Evolutionary conservation across 176 grass and related monocot genomes (phyloP), one percentile per base, ranked within the genome.

Genomic region (Ampelocalamus luodianensis): DNA sequence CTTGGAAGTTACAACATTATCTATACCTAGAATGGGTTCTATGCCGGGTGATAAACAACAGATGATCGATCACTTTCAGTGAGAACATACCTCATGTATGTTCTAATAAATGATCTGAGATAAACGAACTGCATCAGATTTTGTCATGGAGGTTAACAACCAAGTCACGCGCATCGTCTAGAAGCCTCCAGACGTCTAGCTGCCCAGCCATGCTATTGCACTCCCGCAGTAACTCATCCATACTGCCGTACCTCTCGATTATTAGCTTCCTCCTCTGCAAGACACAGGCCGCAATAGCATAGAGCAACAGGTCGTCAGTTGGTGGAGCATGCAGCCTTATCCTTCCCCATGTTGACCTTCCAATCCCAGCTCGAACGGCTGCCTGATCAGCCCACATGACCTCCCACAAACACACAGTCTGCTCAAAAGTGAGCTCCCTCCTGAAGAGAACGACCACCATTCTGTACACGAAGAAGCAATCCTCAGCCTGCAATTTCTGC

Each of bases 371-470:
- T 64, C 93, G 85, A 68, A 98, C 89, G 6, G 96, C 93, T 3
- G 96, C 93, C 83, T 98, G 96, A 67, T 98, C 93, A 58, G 96
- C 96, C 96, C 96, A 95, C 93, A 98, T 95, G 0, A 93, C 96
- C 80, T 98, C 96, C 96, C 96, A 98, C 50, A 98, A 60, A 56
- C 93, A 95, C 32, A 98, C 22, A 42, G 93, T 93, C 85, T 98
- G 93, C 85, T 93, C 93, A 82, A 98, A 98, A 40, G 91, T 93
- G 27, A 98, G 91, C 79, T 98, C 96, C 72, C 96, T 92, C 76
- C 96, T 90, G 79, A 98, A 98, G 48, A 98, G 85, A 68, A 98
- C 96, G 8, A 98, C 59, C 48, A 98, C 96, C 96, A 98, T 98
- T 85, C 93, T 80, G 77, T 98, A 98, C 59, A 98, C 89, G 80